A percentile compares a stretch with the other conserved stretches of the same genome.
Conservation (phyloP, 2,329 filamentous ascomycete genomes). For the Pestalotiopsis fici region DNA sequence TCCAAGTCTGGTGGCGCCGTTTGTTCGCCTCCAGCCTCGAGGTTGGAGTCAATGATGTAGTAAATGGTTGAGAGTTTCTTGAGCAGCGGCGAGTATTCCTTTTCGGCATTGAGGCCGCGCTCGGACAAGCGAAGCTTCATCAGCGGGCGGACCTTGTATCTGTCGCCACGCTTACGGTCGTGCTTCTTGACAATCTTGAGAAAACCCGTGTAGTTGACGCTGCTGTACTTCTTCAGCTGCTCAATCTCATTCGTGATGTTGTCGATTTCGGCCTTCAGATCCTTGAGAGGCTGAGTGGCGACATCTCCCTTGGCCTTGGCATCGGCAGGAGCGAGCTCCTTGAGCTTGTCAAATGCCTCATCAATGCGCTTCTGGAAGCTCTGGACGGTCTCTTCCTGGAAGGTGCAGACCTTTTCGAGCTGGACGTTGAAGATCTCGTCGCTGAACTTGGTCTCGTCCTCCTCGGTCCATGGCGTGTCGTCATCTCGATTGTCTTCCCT, state of each 20-base stretch:
- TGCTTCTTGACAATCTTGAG: conserved; percentile 99
- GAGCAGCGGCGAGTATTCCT: conserved; percentile 83
- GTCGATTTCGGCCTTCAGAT: conserved; percentile 80
- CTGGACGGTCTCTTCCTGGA: conserved; percentile 79
- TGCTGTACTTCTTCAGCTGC: conserved; percentile 92
- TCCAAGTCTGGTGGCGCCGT: conserved; percentile 45
- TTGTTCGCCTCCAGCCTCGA: conserved; percentile 61
- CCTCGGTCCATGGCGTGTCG: conserved; percentile 79
- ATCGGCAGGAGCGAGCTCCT: conserved; percentile 75
- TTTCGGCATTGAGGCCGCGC: conserved; percentile 90
- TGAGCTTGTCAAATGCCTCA: conserved; percentile 67
- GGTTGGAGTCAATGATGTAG: conserved; percentile 84
- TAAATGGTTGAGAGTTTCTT: conserved; percentile 95
- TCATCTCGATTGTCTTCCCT: conserved; percentile 73
- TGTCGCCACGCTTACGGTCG: conserved; percentile 84
- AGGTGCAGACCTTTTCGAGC: conserved; percentile 89
- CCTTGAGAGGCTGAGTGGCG: conserved; percentile 58
- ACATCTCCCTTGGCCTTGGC: conserved; percentile 52
- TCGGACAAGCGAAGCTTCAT: conserved; percentile 88
- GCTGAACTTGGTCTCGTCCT: conserved; percentile 91
- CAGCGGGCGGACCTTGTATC: conserved; percentile 87
- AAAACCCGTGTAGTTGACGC: conserved; percentile 96
- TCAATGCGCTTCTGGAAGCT: conserved; percentile 56
- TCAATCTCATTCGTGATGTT: conserved; percentile 86
- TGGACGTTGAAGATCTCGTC: conserved; percentile 94